Evolutionary conservation across 2,329 filamentous ascomycete species (phyloP).

Genomic region (Aspergillus caelatus): DNA sequence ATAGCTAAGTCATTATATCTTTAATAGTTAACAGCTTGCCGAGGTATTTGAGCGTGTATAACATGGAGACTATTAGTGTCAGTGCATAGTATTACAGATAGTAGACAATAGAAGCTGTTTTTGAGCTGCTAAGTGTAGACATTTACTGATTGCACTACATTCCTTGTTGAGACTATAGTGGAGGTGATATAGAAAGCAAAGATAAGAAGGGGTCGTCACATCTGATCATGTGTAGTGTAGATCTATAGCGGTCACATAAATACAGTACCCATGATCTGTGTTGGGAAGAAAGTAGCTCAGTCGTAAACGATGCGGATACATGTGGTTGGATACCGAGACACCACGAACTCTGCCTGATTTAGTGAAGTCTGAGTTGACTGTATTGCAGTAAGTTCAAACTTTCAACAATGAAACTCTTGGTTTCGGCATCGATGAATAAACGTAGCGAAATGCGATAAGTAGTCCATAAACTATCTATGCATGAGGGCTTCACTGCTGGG

Average conservation of each 20-base stretch:
- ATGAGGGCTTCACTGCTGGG: background rate
- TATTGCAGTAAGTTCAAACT: background rate
- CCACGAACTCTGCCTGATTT: background rate
- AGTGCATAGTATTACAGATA: background rate
- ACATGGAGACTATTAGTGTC: background rate
- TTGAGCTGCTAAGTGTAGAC: background rate
- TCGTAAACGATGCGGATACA: too few relatives aligned
- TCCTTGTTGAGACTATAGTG: background rate
- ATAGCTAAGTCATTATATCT: background rate
- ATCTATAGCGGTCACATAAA: background rate
- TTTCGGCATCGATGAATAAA: background rate
- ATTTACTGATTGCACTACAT: background rate
- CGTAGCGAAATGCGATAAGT: background rate
- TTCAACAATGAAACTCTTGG: background rate
- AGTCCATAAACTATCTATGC: background rate
- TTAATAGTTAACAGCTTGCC: background rate
- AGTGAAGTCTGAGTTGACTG: background rate
- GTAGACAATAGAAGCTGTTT: background rate
- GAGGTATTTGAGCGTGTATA: background rate
- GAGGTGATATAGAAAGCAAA: background rate
- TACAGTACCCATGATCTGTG: background rate
- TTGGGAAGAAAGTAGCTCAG: background rate
- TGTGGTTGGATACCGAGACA: too few relatives aligned
- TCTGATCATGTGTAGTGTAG: background rate
- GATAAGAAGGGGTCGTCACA: background rate